These are phyloP conservation scores for Mucor plumbeus DNA, from an alignment of 371 early-diverging fungal species.

Conservation along the genomic window DNA sequence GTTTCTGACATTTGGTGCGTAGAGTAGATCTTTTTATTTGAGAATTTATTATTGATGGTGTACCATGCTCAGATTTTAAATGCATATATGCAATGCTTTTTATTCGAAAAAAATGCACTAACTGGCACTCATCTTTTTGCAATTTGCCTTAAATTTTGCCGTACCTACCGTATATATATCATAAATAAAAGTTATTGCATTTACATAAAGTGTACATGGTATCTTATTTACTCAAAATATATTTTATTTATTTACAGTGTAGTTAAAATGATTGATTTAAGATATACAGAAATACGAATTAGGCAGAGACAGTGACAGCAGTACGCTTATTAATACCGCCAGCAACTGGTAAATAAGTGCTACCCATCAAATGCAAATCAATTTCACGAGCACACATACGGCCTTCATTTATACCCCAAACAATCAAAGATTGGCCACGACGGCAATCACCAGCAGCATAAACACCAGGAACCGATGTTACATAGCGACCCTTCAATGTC, in stretches of 20 bases:
- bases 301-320: background rate
- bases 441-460: conserved; percentile 98
- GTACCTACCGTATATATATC: no score
- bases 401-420: conserved; percentile 98
- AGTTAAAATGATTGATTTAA: background rate
- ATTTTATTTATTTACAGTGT: background rate
- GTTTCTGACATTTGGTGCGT: no score
- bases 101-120: no score
- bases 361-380: conserved; percentile 79
- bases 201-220: no score
- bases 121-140: no score
- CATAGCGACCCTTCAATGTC: conserved; percentile 77
- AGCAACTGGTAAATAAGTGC: conserved; percentile 65
- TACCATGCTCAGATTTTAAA: no score
- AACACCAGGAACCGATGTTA: conserved; percentile 78
- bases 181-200: no score
- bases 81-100: no score
- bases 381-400: conserved; percentile 93
- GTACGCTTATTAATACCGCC: conserved; percentile 67
- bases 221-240: background rate
- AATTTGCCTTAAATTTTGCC: no score
- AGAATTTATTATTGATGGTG: no score
- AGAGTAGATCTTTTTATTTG: no score
- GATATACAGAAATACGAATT: background rate
- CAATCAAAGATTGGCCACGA: conserved; percentile 92